phyloP scores from a whole-genome alignment of 2,329 filamentous ascomycete genomes.

The Phoma sp. region DNA sequence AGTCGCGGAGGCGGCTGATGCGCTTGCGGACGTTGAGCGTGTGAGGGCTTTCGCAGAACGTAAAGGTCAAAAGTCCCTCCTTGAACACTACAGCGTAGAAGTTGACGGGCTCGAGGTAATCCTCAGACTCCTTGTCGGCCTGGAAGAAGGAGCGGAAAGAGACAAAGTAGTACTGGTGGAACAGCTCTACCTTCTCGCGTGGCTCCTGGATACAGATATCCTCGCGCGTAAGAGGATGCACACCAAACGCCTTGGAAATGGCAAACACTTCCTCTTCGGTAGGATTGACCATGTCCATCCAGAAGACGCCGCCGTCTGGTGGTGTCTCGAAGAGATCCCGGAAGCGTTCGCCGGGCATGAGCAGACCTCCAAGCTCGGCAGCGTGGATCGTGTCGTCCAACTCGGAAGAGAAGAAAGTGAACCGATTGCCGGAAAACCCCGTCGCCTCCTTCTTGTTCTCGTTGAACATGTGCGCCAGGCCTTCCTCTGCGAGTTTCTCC shows the following conservation, averaged over 20 bases:
- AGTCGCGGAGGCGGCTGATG: slow-evolving; percentile 92
- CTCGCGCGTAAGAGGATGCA: slow-evolving; percentile 94
- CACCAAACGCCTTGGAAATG: slow-evolving; percentile 91
- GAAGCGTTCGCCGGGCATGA: slow-evolving; percentile 88
- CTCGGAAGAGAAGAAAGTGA: slow-evolving; percentile 96
- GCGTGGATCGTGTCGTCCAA: slow-evolving; percentile 94
- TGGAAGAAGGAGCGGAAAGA: slow-evolving; percentile 95
- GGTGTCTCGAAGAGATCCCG: slow-evolving; percentile 81
- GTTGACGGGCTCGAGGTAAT: slow-evolving; percentile 93
- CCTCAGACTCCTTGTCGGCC: slow-evolving; percentile 76
- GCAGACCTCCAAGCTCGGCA: slow-evolving; percentile 82
- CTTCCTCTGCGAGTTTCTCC: slow-evolving; percentile 53
- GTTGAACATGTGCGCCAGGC: slow-evolving; percentile 42
- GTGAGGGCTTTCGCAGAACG: slow-evolving; percentile 86
- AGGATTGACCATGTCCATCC: slow-evolving; percentile 92
- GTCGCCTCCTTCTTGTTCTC: slow-evolving; percentile 35
- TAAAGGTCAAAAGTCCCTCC: slow-evolving; percentile 93
- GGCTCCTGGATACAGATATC: slow-evolving; percentile 96
- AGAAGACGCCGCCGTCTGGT: slow-evolving; percentile 87
- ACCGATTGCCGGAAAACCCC: slow-evolving; percentile 72
- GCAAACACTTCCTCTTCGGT: slow-evolving; percentile 86
- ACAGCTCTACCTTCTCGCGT: slow-evolving; percentile 97
- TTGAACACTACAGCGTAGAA: slow-evolving; percentile 97
- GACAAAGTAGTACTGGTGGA: slow-evolving; percentile 97
- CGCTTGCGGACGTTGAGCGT: slow-evolving; percentile 87